Conservation (phyloP, 352 stramenopile genomes). For the Plasmopara viticola region DNA sequence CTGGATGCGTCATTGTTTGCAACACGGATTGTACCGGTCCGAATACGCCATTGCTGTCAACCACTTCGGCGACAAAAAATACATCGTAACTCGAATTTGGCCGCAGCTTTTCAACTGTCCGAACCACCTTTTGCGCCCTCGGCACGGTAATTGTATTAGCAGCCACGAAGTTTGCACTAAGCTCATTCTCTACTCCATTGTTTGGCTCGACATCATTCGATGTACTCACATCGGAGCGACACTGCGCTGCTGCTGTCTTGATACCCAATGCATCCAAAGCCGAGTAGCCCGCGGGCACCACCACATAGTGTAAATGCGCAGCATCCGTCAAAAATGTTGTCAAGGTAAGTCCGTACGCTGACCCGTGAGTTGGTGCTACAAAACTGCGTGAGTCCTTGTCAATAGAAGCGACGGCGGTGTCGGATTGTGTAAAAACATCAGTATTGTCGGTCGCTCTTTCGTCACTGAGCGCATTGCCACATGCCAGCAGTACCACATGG, state of each 20-base stretch:
- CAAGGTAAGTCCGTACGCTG: conserved; percentile 44
- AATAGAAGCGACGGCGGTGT: conserved; percentile 1
- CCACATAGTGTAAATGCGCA: conserved; percentile 63
- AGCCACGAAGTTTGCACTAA: conserved; percentile 6
- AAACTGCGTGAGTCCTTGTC: conserved; percentile 37
- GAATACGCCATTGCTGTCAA: conserved; percentile 74
- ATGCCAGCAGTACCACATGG: conserved; percentile 5
- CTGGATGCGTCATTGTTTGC: conserved; percentile 46
- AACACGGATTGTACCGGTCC: conserved; percentile 59
- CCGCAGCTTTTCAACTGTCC: conserved; percentile 29
- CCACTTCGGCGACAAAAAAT: conserved; percentile 75
- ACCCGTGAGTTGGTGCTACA: conserved; percentile 38
- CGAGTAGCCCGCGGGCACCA: conserved; percentile 34
- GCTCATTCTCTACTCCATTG: conserved; percentile 8
- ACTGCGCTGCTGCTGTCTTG: conserved; percentile 35
- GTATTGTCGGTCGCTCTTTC: neutral
- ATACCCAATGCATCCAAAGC: conserved; percentile 40
- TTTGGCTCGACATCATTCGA: neutral
- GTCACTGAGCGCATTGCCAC: neutral
- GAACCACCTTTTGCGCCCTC: conserved; percentile 50
- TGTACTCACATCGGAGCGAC: conserved; percentile 6
- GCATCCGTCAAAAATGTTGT: conserved; percentile 70
- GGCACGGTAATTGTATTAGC: conserved; percentile 41
- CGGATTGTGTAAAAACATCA: neutral
- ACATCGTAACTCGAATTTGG: conserved; percentile 75